phyloP scores from a whole-genome alignment of 2,329 filamentous ascomycete genomes.

The Fulvia fulva region DNA sequence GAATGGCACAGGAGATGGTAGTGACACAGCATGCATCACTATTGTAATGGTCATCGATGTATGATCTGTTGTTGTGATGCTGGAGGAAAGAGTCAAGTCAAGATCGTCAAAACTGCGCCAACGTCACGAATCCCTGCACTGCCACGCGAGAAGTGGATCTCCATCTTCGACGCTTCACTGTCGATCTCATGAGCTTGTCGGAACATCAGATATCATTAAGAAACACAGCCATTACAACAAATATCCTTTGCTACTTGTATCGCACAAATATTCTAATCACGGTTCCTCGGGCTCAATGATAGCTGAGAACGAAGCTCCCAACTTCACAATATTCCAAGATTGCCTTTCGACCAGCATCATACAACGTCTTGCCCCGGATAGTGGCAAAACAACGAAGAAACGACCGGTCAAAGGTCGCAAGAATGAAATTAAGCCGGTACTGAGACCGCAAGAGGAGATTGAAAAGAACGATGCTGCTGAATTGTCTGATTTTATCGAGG shows the following conservation, averaged over 20 bases:
- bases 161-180: neutral
- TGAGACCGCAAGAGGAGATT: slow-evolving; percentile 5
- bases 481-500: slow-evolving; percentile 72
- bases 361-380: slow-evolving; percentile 51
- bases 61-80: no score
- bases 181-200: slow-evolving; percentile 8
- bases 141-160: neutral
- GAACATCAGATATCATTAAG: neutral
- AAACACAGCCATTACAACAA: neutral
- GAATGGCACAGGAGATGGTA: no score
- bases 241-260: neutral
- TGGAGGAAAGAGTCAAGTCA: no score
- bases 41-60: neutral
- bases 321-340: slow-evolving; percentile 69
- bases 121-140: slow-evolving; percentile 29
- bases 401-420: slow-evolving; percentile 39
- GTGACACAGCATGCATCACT: no score
- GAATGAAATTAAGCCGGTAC: slow-evolving; percentile 37
- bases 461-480: slow-evolving; percentile 56
- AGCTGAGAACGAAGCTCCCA: slow-evolving; percentile 41
- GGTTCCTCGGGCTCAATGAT: slow-evolving; percentile 27
- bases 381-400: slow-evolving; percentile 45
- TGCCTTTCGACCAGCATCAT: slow-evolving; percentile 68
- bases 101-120: slow-evolving; percentile 72
- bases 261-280: neutral